phyloP scores from a whole-genome alignment of 1,284 basidiomycete genomes.

The Lignosus rhinocerotis region DNA sequence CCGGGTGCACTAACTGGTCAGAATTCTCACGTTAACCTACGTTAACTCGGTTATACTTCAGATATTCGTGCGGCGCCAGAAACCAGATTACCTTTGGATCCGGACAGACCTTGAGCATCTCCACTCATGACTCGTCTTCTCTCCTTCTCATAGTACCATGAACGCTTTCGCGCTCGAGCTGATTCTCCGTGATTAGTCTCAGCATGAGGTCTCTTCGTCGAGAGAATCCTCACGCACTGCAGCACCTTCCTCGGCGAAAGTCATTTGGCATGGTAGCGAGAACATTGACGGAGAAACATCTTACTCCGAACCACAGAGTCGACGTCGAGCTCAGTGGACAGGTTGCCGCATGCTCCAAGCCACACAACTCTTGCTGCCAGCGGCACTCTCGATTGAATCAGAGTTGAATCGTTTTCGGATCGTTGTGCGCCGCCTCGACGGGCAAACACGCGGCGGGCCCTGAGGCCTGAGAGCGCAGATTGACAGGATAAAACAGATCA shows the following conservation, averaged over 20 bases:
- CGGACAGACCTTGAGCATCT: slow-evolving; percentile 4
- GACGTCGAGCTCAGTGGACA: too few species aligned
- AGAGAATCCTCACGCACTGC: neutral
- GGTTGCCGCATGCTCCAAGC: neutral
- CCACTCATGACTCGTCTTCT: neutral
- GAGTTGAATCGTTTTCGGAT: slow-evolving; percentile 7
- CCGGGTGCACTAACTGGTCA: neutral
- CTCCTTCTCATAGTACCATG: neutral
- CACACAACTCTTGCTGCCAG: neutral
- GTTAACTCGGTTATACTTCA: neutral
- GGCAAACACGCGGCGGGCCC: slow-evolving; percentile 9
- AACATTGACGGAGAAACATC: neutral
- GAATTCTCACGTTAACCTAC: neutral
- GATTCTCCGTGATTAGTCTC: neutral
- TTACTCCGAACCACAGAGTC: neutral
- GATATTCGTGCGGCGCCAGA: slow-evolving; percentile 5
- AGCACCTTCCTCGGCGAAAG: slow-evolving; percentile 4
- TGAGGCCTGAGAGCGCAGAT: slow-evolving; percentile 7
- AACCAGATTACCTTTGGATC: neutral
- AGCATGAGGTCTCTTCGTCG: neutral
- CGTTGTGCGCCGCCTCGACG: slow-evolving; percentile 4
- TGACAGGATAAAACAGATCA: slow-evolving; percentile 17
- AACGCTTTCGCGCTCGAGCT: neutral
- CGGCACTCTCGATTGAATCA: neutral
- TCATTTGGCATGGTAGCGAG: neutral